Evolutionary conservation across 768 basidiomycete genomes (phyloP), one percentile per base, ranked within the genome.

Genomic region (Amyloporia xantha): DNA sequence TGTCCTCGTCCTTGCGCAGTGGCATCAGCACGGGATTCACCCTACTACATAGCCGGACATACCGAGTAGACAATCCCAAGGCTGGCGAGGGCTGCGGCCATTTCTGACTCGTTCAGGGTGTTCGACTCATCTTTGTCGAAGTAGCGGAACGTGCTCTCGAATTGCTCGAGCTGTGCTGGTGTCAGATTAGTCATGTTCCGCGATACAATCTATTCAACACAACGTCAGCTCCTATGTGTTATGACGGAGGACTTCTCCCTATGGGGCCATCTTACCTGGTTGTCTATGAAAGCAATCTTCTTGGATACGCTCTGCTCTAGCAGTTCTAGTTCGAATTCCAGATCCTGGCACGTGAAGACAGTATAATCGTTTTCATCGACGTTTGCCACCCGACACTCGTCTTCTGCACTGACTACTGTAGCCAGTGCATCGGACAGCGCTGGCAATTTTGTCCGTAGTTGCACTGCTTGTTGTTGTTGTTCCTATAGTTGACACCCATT

Each of bases 281-380:
- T 98, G 58, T 97, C 93, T 47, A 96, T 86, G 64, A 98, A 98
- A 0, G 86, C 79, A n/a, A 94, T 80, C 73, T 96, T 91, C 75
- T 91, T 91, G 19, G 76, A 75, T 17, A 96, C 77, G 30, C 82
- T 86, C 58, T 86, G 85, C 38, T 82, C 78, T 19, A 95, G 75
- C 11, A 93, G 72, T 62, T 85, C 85, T 1, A 93, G 73, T 67
- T 98, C 94, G 55, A 93, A 96, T 50, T 84, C 82, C 36, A 96
- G 74, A 64, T 97, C 94, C 65, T 91, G 86, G 54, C 75, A 81
- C 3, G 88, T 90, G 60, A 94, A 86, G 2, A 95, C 81, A 0
- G 92, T 95, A 63, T 94, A 89, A 62, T 98, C 95, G 62, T 96
- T 97, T 66, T 96, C 94, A 60, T 98, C 95, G 5, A 97, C 86